Evolutionary conservation across 202 grass and related monocot species (phyloP).

Genomic region (Eragrostis tef): DNA sequence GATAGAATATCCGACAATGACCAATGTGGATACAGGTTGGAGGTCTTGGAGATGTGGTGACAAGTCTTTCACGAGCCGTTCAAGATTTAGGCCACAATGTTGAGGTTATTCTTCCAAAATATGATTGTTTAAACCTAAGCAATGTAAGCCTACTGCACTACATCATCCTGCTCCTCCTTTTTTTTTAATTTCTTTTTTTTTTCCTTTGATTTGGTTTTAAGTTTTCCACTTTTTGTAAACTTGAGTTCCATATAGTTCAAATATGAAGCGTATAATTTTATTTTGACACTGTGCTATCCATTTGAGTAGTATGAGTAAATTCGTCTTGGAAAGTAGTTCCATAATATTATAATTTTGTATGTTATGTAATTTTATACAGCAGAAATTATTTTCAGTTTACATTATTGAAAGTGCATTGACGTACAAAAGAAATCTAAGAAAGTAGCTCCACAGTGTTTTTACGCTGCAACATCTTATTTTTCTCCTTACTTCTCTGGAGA

Average conservation of each 20-base stretch:
- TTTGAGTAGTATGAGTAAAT: neutral
- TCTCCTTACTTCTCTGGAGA: too few relatives aligned
- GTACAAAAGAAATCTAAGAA: neutral
- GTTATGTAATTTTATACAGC: neutral
- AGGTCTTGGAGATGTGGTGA: constrained; percentile 95
- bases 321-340: neutral
- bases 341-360: neutral
- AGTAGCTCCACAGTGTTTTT: too few relatives aligned
- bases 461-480: too few relatives aligned
- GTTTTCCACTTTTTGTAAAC: neutral
- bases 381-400: neutral
- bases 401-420: neutral
- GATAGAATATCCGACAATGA: constrained; percentile 15
- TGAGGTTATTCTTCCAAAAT: constrained; percentile 95
- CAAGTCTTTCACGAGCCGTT: constrained; percentile 95
- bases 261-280: constrained; percentile 1
- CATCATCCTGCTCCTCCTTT: constrained; percentile 21
- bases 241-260: constrained; percentile 16
- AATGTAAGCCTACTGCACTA: constrained; percentile 66
- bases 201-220: constrained; percentile 13
- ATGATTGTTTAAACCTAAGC: constrained; percentile 88
- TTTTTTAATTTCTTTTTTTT: constrained; percentile 16
- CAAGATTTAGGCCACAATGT: constrained; percentile 95
- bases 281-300: neutral
- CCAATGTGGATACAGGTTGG: constrained; percentile 67